A percentile compares a stretch with the other conserved stretches of the same genome.
These are phyloP conservation scores for Hydrangea macrophylla DNA, from an alignment of 148 eudicot genomes.

Conservation along the genomic window DNA sequence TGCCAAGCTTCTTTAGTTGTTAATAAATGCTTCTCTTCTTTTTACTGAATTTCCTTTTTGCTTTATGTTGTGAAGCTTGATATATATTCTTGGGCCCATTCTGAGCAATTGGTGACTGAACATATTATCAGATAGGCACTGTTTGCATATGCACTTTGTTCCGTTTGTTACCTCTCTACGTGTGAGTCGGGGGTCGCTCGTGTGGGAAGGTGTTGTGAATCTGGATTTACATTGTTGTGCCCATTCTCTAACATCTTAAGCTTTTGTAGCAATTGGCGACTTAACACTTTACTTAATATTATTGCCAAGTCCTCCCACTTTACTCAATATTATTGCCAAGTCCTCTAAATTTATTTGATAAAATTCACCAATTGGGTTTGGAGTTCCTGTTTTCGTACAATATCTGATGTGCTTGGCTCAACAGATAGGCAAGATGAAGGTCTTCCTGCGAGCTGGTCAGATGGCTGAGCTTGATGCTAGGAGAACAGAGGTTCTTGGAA, in stretches of 20 bases:
- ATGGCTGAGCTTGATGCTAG: conserved; percentile 98
- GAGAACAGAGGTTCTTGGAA: conserved; percentile 89
- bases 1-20: not conserved
- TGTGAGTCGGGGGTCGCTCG: too few relatives aligned
- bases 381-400: not conserved
- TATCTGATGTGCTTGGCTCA: conserved; percentile 23
- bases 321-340: not conserved
- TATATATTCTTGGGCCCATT: too few relatives aligned
- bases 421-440: conserved; percentile 95
- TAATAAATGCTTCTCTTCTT: not conserved
- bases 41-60: not conserved
- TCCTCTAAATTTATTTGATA: not conserved
- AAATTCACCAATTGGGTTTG: not conserved
- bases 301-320: not conserved
- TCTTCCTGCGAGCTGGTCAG: conserved; percentile 98
- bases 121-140: conserved; percentile 40
- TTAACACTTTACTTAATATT: not conserved
- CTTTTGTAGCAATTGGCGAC: too few relatives aligned
- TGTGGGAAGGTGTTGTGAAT: too few relatives aligned
- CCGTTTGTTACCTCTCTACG: too few relatives aligned
- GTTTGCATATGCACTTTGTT: conserved; percentile 60
- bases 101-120: conserved; percentile 78
- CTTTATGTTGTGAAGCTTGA: conserved; percentile 48
- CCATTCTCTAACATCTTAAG: too few relatives aligned
- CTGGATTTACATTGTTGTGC: too few relatives aligned